A percentile compares a stretch with the other conserved stretches of the same genome.
These are phyloP conservation scores for Didymella pomorum DNA, from an alignment of 2,329 filamentous ascomycete genomes.

Conservation along the genomic window DNA sequence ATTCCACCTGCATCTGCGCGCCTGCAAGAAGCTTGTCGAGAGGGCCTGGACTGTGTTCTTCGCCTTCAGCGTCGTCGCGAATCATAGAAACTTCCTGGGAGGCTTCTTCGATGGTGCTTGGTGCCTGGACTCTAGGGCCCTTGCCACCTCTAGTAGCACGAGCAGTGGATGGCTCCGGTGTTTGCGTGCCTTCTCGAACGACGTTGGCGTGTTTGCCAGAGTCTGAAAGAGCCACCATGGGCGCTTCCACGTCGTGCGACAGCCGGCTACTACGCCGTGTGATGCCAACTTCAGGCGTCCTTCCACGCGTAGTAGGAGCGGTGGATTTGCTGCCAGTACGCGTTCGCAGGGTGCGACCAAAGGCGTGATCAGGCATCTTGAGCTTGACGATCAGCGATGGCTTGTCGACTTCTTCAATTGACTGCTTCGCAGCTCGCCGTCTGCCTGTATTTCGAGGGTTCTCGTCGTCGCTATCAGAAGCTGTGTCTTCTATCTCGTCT, in stretches of 20 bases:
- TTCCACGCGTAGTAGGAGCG: constrained; percentile 40
- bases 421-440: constrained; percentile 36
- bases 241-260: constrained; percentile 64
- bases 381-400: constrained; percentile 54
- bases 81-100: constrained; percentile 59
- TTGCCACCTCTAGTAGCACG: constrained; percentile 56
- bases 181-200: constrained; percentile 62
- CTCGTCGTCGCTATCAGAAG: constrained; percentile 44
- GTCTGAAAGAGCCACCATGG: constrained; percentile 65
- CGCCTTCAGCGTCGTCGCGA: constrained; percentile 33
- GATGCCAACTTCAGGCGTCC: constrained; percentile 47
- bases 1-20: constrained; percentile 49
- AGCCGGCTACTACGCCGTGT: constrained; percentile 66
- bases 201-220: constrained; percentile 66
- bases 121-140: constrained; percentile 56
- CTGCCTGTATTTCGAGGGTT: constrained; percentile 30
- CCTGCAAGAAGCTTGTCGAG: constrained; percentile 45
- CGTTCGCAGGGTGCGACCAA: constrained; percentile 43
- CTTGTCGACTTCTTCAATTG: constrained; percentile 39
- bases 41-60: constrained; percentile 41
- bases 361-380: constrained; percentile 44
- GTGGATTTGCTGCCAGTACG: constrained; percentile 53
- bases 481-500: constrained; percentile 53
- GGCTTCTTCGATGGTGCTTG: constrained; percentile 62
- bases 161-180: constrained; percentile 56